phyloP scores from a whole-genome alignment of 225 moss, liverwort and hornwort genomes.

The Physcomitrellopsis africana region DNA sequence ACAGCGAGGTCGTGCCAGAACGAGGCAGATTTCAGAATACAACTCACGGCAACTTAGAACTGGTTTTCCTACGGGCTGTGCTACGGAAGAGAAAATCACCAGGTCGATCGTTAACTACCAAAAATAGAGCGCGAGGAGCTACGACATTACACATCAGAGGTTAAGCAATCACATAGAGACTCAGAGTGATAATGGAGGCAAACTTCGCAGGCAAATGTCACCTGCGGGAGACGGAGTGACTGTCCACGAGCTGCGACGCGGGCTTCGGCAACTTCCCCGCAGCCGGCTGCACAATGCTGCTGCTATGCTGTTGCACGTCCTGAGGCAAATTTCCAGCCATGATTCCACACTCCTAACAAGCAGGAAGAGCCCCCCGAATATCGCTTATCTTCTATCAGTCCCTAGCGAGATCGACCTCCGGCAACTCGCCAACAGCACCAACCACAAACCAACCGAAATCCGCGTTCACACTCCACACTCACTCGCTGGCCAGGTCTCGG shows the following conservation, averaged over 20 bases:
- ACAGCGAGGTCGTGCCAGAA: no score
- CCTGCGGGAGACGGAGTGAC: slow-evolving; percentile 96
- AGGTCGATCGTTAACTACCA: no score
- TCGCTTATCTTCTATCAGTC: background rate
- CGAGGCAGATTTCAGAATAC: no score
- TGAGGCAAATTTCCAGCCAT: slow-evolving; percentile 67
- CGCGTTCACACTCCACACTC: background rate
- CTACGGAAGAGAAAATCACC: no score
- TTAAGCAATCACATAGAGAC: background rate
- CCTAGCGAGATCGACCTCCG: background rate
- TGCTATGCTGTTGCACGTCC: slow-evolving; percentile 58
- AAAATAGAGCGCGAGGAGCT: no score
- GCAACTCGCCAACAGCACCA: background rate
- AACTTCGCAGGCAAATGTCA: background rate
- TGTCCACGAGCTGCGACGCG: slow-evolving; percentile 86
- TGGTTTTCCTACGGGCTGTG: no score
- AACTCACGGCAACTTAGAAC: no score
- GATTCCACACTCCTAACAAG: background rate
- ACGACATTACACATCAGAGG: no score
- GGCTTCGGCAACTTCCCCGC: slow-evolving; percentile 62
- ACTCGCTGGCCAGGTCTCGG: background rate
- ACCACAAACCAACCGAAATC: background rate
- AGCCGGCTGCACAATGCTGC: slow-evolving; percentile 62
- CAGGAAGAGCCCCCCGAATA: background rate
- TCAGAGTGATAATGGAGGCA: background rate